Base-by-base conservation (phyloP, 2,329 filamentous ascomycete species). In the Cladorrhinum sp. region DNA sequence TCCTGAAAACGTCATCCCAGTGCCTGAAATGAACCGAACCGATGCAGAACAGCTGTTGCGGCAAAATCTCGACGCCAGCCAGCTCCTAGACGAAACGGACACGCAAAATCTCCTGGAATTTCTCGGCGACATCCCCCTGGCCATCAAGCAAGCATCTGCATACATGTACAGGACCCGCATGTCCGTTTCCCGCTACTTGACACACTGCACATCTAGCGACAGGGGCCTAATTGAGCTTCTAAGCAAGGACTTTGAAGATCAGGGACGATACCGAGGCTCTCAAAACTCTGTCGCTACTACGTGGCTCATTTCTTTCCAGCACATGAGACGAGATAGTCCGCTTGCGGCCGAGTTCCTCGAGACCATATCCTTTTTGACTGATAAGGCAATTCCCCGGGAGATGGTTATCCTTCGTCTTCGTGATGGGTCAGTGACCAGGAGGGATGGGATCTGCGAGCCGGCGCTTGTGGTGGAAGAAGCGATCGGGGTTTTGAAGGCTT, bases 141-240 rank as follows among this genome's bases (percentile, higher is more conserved):
- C 74, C 2, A 73, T 77, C 46, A 68, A 59, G 30, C 73, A 76
- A 53, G 74, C 74, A 18, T 68, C 71, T 1, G 68, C 71, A 8
- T 79, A 71, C 56, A 73, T 79, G 58, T 69, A 69, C 54, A 64
- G 64, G 20, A 74, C 42, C 1, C 24, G 51, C 2, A 68, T 69
- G 2, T 59, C 71, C 1, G 63, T 64, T 1, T 16, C 58, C 0
- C 53, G 60, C 21, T 75, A 76, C 52, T 62, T 75, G 0, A 12
- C 61, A 0, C 58, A 67, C 21, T 73, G 63, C 24, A 39, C 58
- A 28, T 62, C 64, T 0, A 71, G 65, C 10, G 57, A 74, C 14
- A 24, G 60, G 2, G 59, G 51, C 4, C 21, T 68, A n/a, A 61
- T 69, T 2, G 39, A 64, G 1, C 24, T 75, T 1, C 63, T 76